Percentiles rank a stretch among this genome's conserved stretches.
Conservation (phyloP, 1,139 yeast species). For the Spencermartinsiella ligniputridi region DNA sequence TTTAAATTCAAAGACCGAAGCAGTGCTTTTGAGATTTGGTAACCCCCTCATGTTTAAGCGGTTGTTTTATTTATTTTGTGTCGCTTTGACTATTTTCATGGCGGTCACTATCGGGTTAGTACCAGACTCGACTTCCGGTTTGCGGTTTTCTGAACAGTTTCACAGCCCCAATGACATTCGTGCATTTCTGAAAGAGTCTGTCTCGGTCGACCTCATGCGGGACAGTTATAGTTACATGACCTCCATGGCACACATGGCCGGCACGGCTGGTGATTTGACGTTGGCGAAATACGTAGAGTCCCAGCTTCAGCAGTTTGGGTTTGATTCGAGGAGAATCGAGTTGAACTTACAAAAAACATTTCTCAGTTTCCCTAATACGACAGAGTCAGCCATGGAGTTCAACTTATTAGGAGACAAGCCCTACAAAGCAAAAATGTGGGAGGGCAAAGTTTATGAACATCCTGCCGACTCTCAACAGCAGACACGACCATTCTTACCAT, state of each 20-base stretch:
- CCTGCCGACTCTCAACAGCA: slow-evolving; percentile 25
- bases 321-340: slow-evolving; percentile 42
- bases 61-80: slow-evolving; percentile 60
- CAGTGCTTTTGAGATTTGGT: slow-evolving; percentile 58
- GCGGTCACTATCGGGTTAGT: slow-evolving; percentile 55
- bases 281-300: slow-evolving; percentile 61
- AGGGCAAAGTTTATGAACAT: slow-evolving; percentile 23
- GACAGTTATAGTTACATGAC: slow-evolving; percentile 72
- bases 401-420: slow-evolving; percentile 19
- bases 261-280: slow-evolving; percentile 78
- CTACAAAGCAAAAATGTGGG: slow-evolving; percentile 31
- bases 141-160: slow-evolving; percentile 49
- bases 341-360: slow-evolving; percentile 49
- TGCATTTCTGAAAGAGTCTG: slow-evolving; percentile 44
- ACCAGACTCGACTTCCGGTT: slow-evolving; percentile 41
- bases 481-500: slow-evolving; percentile 58
- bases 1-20: slow-evolving; percentile 48
- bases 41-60: slow-evolving; percentile 83
- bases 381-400: slow-evolving; percentile 25
- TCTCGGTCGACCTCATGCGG: slow-evolving; percentile 58
- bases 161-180: slow-evolving; percentile 53
- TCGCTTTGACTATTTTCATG: slow-evolving; percentile 53
- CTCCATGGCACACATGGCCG: slow-evolving; percentile 82
- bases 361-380: slow-evolving; percentile 52
- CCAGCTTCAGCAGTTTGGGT: slow-evolving; percentile 53